phyloP scores from a whole-genome alignment of 2,329 filamentous ascomycete species.

The Nemania bipapillata region DNA sequence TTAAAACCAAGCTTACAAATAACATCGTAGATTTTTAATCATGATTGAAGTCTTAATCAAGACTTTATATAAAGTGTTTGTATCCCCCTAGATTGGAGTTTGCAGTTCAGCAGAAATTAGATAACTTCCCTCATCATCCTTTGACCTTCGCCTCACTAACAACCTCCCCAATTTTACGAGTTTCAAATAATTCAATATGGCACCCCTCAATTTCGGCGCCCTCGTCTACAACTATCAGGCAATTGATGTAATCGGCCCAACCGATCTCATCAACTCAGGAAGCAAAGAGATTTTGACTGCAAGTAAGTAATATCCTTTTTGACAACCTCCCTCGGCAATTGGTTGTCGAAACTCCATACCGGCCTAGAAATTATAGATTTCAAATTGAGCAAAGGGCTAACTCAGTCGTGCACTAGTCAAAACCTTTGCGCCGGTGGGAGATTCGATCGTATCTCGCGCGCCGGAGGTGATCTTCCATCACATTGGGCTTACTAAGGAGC shows the following conservation, averaged over 20 bases:
- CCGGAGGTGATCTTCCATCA: constrained; percentile 27
- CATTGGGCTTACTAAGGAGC: constrained; percentile 21
- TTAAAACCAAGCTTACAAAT: constrained; percentile 16
- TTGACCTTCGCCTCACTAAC: background rate
- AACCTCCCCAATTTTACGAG: background rate
- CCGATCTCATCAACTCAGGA: constrained; percentile 28
- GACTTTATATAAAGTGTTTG: constrained; percentile 6
- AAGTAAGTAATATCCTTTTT: background rate
- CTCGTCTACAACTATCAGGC: constrained; percentile 30
- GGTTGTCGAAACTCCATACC: background rate
- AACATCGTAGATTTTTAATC: background rate
- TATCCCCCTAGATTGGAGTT: background rate
- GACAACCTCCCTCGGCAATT: background rate
- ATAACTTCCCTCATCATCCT: background rate
- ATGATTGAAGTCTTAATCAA: background rate
- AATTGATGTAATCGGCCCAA: constrained; percentile 28
- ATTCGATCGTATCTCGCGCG: constrained; percentile 15
- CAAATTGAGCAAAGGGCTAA: too few relatives aligned
- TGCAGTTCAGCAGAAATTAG: background rate
- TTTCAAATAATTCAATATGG: constrained; percentile 6
- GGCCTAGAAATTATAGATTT: too few relatives aligned
- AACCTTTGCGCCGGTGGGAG: constrained; percentile 14
- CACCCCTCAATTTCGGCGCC: constrained; percentile 20
- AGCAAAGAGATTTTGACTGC: background rate
- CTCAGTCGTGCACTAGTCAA: constrained; percentile 9